phyloP scores from a whole-genome alignment of 2,329 filamentous ascomycete genomes.

The Zymoseptoria crescenta region DNA sequence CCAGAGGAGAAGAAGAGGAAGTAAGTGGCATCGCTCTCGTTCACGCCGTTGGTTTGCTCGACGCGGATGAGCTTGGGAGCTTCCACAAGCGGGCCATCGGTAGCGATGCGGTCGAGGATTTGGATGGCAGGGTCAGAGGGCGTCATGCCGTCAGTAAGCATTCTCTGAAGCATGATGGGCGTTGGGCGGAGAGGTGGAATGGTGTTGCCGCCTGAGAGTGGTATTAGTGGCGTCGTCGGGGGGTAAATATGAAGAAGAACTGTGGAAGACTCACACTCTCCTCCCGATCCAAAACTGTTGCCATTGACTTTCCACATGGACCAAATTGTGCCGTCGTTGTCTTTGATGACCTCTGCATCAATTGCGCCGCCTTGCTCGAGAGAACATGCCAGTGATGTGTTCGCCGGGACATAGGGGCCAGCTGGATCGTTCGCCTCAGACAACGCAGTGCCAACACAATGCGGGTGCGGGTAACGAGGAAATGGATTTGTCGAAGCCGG shows the following conservation, averaged over 20 bases:
- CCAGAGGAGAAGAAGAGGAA: constrained; percentile 32
- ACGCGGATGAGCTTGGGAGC: constrained; percentile 26
- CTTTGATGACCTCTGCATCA: constrained; percentile 26
- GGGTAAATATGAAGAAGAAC: neutral
- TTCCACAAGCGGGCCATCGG: constrained; percentile 31
- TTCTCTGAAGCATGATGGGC: constrained; percentile 30
- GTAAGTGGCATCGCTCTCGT: constrained; percentile 21
- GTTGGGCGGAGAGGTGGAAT: constrained; percentile 19
- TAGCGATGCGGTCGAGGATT: constrained; percentile 23
- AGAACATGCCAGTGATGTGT: constrained; percentile 22
- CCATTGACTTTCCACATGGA: constrained; percentile 31
- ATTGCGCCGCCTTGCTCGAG: constrained; percentile 28
- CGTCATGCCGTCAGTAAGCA: constrained; percentile 24
- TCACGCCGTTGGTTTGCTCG: neutral
- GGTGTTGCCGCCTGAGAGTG: constrained; percentile 25
- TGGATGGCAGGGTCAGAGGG: constrained; percentile 15
- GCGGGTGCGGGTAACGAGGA: constrained; percentile 18
- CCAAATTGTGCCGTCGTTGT: constrained; percentile 24
- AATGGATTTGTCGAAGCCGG: constrained; percentile 2
- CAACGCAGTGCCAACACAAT: constrained; percentile 30
- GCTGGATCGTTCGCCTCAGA: constrained; percentile 17
- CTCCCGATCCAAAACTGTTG: constrained; percentile 25
- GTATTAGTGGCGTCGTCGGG: neutral
- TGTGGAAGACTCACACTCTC: constrained; percentile 16
- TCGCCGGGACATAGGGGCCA: constrained; percentile 25